These are phyloP conservation scores for Rhododendron molle DNA, from an alignment of 148 eudicot genomes.

Conservation along the genomic window DNA sequence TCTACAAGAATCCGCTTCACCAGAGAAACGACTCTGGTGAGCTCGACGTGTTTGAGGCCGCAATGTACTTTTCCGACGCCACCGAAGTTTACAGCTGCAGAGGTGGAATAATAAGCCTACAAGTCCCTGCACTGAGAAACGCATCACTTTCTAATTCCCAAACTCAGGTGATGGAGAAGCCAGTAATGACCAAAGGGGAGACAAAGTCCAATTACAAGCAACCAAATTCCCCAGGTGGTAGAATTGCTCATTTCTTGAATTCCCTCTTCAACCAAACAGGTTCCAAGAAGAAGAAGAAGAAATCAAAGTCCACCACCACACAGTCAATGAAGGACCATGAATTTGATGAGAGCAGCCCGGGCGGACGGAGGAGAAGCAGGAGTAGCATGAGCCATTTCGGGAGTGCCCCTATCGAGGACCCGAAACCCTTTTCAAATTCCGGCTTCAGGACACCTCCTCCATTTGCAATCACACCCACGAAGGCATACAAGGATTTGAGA, in stretches of 20 bases:
- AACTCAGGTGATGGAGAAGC: conserved; percentile 12
- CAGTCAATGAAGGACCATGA: conserved; percentile 51
- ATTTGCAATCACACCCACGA: conserved; percentile 44
- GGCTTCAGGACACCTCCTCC: conserved; percentile 72
- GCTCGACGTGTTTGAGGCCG: conserved; percentile 80
- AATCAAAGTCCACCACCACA: conserved; percentile 29
- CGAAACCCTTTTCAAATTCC: conserved; percentile 34
- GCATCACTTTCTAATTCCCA: conserved; percentile 12
- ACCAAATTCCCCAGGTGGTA: conserved; percentile 92
- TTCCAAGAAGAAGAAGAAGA: conserved; percentile 69
- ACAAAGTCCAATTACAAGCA: conserved; percentile 61
- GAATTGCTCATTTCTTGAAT: conserved; percentile 68
- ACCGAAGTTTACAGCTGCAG: conserved; percentile 19
- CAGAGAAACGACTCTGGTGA: conserved; percentile 61
- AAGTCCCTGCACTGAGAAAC: conserved; percentile 41
- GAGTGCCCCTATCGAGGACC: neutral
- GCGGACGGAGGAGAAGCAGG: conserved; percentile 61
- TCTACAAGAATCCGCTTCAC: conserved; percentile 35
- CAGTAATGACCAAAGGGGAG: conserved; percentile 23
- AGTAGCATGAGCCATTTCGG: conserved; percentile 64
- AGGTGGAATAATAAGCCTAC: conserved; percentile 63
- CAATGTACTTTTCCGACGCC: conserved; percentile 59
- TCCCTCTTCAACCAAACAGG: conserved; percentile 61
- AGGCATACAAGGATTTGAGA: conserved; percentile 38
- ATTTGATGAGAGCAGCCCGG: conserved; percentile 37